These are phyloP conservation scores for Macroventuria anomochaeta DNA, from an alignment of 2,329 filamentous ascomycete genomes.

Conservation along the genomic window DNA sequence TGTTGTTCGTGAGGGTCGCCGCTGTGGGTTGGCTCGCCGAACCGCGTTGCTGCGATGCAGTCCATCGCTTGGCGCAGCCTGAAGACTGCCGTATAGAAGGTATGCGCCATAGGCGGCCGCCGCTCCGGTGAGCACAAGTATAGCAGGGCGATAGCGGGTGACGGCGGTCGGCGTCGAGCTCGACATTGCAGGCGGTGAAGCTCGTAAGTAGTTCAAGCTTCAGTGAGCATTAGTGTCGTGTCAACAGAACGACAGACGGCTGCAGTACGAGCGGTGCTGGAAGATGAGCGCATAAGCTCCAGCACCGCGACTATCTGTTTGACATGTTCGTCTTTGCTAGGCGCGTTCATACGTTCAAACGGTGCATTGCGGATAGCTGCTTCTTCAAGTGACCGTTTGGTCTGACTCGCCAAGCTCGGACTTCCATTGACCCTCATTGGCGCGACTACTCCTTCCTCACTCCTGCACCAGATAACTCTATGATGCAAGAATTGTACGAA, in stretches of 20 bases:
- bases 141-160: constrained; percentile 53
- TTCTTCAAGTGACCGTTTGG: not conserved
- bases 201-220: not conserved
- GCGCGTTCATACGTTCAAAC: not conserved
- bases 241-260: not conserved
- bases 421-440: constrained; percentile 7
- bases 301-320: constrained; percentile 23
- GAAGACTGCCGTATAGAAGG: constrained; percentile 59
- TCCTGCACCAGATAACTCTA: not conserved
- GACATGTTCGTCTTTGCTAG: constrained; percentile 9
- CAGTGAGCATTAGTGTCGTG: constrained; percentile 2
- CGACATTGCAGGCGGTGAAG: constrained; percentile 34
- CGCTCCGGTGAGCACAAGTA: constrained; percentile 63
- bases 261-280: constrained; percentile 8
- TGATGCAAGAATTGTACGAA: not conserved
- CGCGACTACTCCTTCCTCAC: not conserved
- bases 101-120: constrained; percentile 66
- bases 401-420: constrained; percentile 9
- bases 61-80: constrained; percentile 33
- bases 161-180: constrained; percentile 41
- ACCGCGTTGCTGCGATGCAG: constrained; percentile 73
- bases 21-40: constrained; percentile 56
- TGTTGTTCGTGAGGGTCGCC: constrained; percentile 32
- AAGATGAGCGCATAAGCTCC: constrained; percentile 11
- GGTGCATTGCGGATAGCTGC: not conserved